These are phyloP conservation scores for Alternaria sp. DNA, from an alignment of 2,329 filamentous ascomycete genomes.

Conservation along the genomic window DNA sequence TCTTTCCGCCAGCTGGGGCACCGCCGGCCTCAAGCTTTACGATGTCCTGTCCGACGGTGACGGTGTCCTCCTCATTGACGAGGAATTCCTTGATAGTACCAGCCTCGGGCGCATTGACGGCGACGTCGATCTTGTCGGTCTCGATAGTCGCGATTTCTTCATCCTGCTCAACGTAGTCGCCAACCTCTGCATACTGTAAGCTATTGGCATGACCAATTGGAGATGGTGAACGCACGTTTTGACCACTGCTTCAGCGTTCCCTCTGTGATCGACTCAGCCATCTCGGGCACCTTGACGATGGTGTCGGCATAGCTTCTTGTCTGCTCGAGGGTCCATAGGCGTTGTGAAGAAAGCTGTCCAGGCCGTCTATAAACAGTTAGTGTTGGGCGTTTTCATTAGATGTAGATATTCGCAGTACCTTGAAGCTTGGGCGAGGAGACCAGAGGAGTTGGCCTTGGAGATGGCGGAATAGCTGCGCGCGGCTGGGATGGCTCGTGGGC, in stretches of 20 bases:
- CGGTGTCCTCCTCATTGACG: slow-evolving; percentile 92
- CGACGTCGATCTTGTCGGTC: slow-evolving; percentile 99
- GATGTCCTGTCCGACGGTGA: slow-evolving; percentile 90
- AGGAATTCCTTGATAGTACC: slow-evolving; percentile 92
- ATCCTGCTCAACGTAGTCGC: slow-evolving; percentile 92
- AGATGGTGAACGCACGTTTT: slow-evolving; percentile 62
- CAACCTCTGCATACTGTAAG: slow-evolving; percentile 64
- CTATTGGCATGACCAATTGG: neutral
- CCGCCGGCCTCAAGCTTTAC: slow-evolving; percentile 78
- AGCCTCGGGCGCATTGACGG: slow-evolving; percentile 90
- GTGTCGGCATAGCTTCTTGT: slow-evolving; percentile 68
- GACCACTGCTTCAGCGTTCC: slow-evolving; percentile 95
- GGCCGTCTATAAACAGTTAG: slow-evolving; percentile 37
- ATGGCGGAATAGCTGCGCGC: slow-evolving; percentile 45
- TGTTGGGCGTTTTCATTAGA: neutral
- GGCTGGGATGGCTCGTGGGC: slow-evolving; percentile 33
- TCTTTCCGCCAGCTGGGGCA: slow-evolving; percentile 59
- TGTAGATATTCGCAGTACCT: slow-evolving; percentile 19
- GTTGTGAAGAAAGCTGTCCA: slow-evolving; percentile 33
- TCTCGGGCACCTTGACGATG: slow-evolving; percentile 91
- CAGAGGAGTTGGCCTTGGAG: slow-evolving; percentile 40
- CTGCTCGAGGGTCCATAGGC: slow-evolving; percentile 37
- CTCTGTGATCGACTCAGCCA: slow-evolving; percentile 99
- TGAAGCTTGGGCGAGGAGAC: slow-evolving; percentile 39
- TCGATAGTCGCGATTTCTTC: slow-evolving; percentile 99